phyloP scores from a whole-genome alignment of 176 grass and related monocot species.

The Rhipidocladum racemiflorum region DNA sequence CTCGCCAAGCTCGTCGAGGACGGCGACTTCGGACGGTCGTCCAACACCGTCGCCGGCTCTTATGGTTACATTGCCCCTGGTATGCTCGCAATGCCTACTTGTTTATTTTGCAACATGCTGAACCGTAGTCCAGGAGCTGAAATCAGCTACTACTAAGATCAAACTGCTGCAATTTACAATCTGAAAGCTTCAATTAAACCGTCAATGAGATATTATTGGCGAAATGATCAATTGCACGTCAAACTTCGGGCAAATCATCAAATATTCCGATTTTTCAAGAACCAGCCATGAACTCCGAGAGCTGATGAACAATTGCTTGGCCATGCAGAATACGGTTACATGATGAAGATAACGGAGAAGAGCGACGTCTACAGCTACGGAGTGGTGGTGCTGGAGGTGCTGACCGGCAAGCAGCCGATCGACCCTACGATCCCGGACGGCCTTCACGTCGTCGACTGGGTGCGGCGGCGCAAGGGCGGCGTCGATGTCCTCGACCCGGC shows the following conservation, averaged over 20 bases:
- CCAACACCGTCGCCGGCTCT: slow-evolving; percentile 94
- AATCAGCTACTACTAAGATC: not conserved
- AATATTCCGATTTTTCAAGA: no score
- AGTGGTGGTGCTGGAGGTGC: slow-evolving; percentile 92
- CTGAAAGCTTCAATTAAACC: not conserved
- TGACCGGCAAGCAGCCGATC: slow-evolving; percentile 89
- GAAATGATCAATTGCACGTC: no score
- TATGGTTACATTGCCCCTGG: slow-evolving; percentile 95
- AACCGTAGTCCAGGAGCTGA: not conserved
- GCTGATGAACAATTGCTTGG: not conserved
- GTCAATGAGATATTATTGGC: no score
- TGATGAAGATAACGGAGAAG: slow-evolving; percentile 96
- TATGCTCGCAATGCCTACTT: not conserved
- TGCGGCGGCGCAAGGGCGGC: slow-evolving; percentile 54
- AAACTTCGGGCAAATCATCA: no score
- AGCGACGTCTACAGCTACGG: slow-evolving; percentile 98
- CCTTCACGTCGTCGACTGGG: slow-evolving; percentile 82
- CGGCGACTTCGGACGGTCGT: slow-evolving; percentile 64
- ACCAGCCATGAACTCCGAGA: not conserved
- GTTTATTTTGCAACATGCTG: not conserved
- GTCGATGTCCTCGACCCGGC: slow-evolving; percentile 62
- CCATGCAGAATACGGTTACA: slow-evolving; percentile 89
- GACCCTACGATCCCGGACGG: slow-evolving; percentile 89
- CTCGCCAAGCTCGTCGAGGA: slow-evolving; percentile 96
- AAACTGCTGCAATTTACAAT: not conserved